Conservation (phyloP, 2,329 filamentous ascomycete species). For the Pestalotiopsis sp. region DNA sequence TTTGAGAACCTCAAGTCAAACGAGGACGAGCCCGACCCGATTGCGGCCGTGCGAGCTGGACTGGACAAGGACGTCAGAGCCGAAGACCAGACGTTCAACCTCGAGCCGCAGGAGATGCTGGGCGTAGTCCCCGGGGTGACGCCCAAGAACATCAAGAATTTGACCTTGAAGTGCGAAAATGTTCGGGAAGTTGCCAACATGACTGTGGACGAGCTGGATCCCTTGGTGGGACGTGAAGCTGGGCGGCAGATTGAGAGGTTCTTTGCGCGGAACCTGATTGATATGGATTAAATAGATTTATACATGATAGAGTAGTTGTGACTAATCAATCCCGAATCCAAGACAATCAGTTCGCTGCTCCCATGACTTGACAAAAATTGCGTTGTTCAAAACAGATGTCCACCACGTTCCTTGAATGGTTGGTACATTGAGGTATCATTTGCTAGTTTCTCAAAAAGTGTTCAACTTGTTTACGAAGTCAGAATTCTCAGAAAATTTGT, state of each 20-base stretch:
- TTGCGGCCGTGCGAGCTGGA: constrained; percentile 82
- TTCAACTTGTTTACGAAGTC: too few species aligned
- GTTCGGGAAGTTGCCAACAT: constrained; percentile 86
- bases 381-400: too few species aligned
- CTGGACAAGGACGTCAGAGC: constrained; percentile 66
- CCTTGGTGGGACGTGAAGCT: constrained; percentile 76
- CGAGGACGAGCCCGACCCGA: constrained; percentile 86
- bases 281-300: constrained; percentile 41
- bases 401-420: too few species aligned
- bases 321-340: background rate
- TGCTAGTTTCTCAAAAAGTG: background rate
- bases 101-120: constrained; percentile 89
- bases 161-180: constrained; percentile 75
- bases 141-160: constrained; percentile 72
- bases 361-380: background rate
- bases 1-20: constrained; percentile 92
- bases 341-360: background rate
- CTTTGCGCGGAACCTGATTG: constrained; percentile 69
- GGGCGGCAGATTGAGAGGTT: constrained; percentile 79
- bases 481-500: background rate
- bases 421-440: background rate
- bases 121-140: constrained; percentile 82
- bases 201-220: constrained; percentile 70
- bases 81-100: constrained; percentile 76
- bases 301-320: too few species aligned